Base-by-base conservation (phyloP, 179 eudicot genomes). In the Silene vulgaris region DNA sequence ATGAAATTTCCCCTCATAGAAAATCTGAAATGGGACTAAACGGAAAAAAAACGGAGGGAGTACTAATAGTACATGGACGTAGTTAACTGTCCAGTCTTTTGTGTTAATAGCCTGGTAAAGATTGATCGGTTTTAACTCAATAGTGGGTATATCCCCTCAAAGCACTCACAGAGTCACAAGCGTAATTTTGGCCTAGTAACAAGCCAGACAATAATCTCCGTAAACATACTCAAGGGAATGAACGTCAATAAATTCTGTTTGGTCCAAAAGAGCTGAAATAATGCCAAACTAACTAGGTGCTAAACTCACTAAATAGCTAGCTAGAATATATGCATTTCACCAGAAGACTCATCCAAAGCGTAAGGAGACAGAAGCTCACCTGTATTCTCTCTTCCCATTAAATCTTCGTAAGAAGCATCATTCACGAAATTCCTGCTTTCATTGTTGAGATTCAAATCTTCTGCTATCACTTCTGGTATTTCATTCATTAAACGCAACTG, bases 401-500 rank as follows among this genome's bases (percentile, higher is more conserved):
- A 17, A 66, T 71, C 73, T 56, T 45, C 30, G 19, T 8, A 54
- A 19, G 21, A 29, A 56, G 29, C 54, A 73, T 26, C 71, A 61
- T 65, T 16, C 64, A 56, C 9, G 16, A 4, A 48, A 65, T 65
- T 37, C 29, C 43, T 30, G 28, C 62, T 52, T 65, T 65, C 81
- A 77, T 29, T 29, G 69, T 30, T 29, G 26, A 54, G 71, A 56
- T 75, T 73, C 16, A 29, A 35, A 23, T 78, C 79, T 29, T 75
- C 79, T 71, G 76, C 62, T 9, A 75, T 82, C 37, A 82, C 82
- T 72, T 82, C 81, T 23, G 84, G 84, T 50, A 82, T 82, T 12
- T 82, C 54, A 61, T 75, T 69, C 16, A 78, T 32, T 4, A 82
- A 79, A 35, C 79, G 84, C 37, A 26, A 9, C 61, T 75, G 77